Base-by-base conservation (phyloP, 495 filamentous ascomycete species). In the Aspergillus saccharolyticus region DNA sequence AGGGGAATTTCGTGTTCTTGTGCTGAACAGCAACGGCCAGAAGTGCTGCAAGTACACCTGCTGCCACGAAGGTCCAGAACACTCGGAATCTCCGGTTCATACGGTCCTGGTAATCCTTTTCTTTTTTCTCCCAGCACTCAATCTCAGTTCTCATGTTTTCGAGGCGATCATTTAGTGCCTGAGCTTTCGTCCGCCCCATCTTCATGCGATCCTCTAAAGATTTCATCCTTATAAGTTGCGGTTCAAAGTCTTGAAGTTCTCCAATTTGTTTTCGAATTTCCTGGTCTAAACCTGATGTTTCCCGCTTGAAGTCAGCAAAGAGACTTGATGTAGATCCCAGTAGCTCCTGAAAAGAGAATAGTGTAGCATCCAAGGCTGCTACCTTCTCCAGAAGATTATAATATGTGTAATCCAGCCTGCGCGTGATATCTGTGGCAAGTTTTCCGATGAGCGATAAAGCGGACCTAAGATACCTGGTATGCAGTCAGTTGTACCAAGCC, bases 341-440 rank as follows among this genome's bases (percentile, higher is more conserved):
- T 4, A 97, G 80, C 50, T 89, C 82, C 58, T 88, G 84, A 18
- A 97, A 80, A 4, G 78, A 82, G 1, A 73, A 59, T 20, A 96
- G 82, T 2, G 86, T 90, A 51, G 79, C 75, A 52, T 86, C 84
- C 30, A 97, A 74, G 0, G 83, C 70, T 44, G 82, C 79, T 28
- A 93, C 77, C 57, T 88, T 93, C 65, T 93, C 87, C 16, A 94
- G 77, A 5, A 97, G 78, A 4, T 87, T 85, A 63, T 92, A 91
- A 73, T 96, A 96, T 0, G 87, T 91, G 62, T 88, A 87, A 65
- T 96, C 90, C n/a, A 97, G 80, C 45, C 82, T 82, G 58, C 83
- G 81, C 18, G 85, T 94, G 3, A 84, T 83, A 39, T 80, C 79
- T 52, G 72, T 82, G 22, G 76, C 76, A 21, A 72, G 66, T 0